A percentile compares a stretch with the other conserved stretches of the same genome.
Evolutionary conservation across 2,329 filamentous ascomycete genomes (phyloP).

Genomic region (Penicillium sp.): DNA sequence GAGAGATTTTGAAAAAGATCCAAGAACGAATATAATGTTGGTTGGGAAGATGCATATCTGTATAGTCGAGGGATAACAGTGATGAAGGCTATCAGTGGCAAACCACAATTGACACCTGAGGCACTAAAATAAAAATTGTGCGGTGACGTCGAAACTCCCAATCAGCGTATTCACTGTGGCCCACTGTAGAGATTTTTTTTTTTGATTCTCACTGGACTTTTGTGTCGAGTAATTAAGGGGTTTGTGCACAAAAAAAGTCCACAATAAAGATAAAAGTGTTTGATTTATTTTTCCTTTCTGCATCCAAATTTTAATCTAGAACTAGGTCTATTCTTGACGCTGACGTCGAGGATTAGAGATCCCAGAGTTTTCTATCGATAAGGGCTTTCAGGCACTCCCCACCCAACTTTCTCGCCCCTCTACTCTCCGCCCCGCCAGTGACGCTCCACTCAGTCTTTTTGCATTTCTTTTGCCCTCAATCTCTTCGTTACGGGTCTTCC

Average conservation of each 20-base stretch:
- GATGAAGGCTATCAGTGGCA: conserved; percentile 1
- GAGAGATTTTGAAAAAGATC: conserved; percentile 31
- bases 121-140: conserved; percentile 5
- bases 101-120: conserved; percentile 3
- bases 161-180: conserved; percentile 18
- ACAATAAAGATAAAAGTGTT: not conserved
- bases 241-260: not conserved
- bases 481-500: conserved; percentile 19
- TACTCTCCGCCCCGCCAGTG: conserved; percentile 32
- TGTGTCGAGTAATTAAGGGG: not conserved
- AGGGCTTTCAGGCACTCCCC: conserved; percentile 31
- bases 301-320: not conserved
- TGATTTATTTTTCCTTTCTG: not conserved
- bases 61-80: not conserved
- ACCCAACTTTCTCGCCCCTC: conserved; percentile 14
- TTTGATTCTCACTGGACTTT: not conserved
- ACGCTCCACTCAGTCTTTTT: conserved; percentile 35
- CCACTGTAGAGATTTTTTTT: conserved; percentile 31
- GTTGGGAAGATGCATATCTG: not conserved
- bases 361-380: conserved; percentile 39
- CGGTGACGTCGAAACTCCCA: conserved; percentile 30
- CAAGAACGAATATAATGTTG: conserved; percentile 32
- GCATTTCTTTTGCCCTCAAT: conserved; percentile 34
- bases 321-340: not conserved
- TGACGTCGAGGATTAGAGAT: conserved; percentile 15